phyloP scores from a whole-genome alignment of 2,329 filamentous ascomycete species.

The Fusarium humuli region DNA sequence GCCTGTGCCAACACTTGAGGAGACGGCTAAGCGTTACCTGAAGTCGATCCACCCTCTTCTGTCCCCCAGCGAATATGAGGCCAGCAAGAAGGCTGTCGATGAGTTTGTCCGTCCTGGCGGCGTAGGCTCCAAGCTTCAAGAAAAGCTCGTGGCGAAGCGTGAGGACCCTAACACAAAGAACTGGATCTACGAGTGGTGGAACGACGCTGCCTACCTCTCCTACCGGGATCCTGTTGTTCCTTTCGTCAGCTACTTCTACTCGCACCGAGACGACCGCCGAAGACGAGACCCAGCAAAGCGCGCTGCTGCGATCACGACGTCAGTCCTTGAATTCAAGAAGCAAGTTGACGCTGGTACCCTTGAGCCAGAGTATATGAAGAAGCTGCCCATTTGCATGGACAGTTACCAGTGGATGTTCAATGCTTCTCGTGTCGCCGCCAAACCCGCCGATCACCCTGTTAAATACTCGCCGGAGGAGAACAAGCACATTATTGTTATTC shows the following conservation, averaged over 20 bases:
- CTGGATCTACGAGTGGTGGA: conserved; percentile 99
- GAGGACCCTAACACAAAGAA: conserved; percentile 87
- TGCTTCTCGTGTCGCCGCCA: conserved; percentile 83
- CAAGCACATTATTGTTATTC: conserved; percentile 88
- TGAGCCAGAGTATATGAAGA: conserved; percentile 99
- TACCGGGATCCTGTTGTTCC: conserved; percentile 97
- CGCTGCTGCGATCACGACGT: conserved; percentile 88
- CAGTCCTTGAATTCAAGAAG: conserved; percentile 92
- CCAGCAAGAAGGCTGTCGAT: conserved; percentile 83
- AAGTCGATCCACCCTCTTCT: conserved; percentile 83
- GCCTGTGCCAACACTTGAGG: conserved; percentile 83
- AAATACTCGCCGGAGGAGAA: conserved; percentile 82
- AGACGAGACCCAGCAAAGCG: conserved; percentile 91
- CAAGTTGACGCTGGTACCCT: conserved; percentile 84
- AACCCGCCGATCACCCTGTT: conserved; percentile 82
- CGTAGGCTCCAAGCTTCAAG: conserved; percentile 84
- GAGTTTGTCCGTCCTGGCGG: conserved; percentile 92
- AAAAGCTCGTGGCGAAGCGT: conserved; percentile 82
- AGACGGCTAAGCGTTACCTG: conserved; percentile 83
- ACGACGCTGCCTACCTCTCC: conserved; percentile 88
- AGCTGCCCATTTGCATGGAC: conserved; percentile 97
- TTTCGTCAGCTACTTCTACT: conserved; percentile 99
- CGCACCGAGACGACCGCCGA: conserved; percentile 91
- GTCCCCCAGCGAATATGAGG: conserved; percentile 73
- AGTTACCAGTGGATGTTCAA: conserved; percentile 99